Base-by-base conservation (phyloP, 75 land plant genomes). In the Ceratopteris richardii region DNA sequence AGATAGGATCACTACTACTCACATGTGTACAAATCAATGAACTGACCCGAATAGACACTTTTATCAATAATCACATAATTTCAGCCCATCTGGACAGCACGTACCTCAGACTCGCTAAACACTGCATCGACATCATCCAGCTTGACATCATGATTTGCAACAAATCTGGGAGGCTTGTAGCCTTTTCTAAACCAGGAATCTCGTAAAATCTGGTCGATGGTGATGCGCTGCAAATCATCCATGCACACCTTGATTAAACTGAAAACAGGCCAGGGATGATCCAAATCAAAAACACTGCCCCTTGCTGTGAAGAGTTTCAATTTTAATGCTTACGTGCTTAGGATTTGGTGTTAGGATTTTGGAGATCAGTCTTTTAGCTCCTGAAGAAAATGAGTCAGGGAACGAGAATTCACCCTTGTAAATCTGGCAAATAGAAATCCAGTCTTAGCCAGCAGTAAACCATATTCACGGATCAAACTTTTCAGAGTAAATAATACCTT, bases 121-220 rank as follows among this genome's bases (percentile, higher is more conserved):
- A 76, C 76, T 13, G 79, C 79, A 64, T 71, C 55, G 51, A 72
- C 50, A 62, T 77, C 79, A 29, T 66, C 79, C 13, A 72, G 51
- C 51, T 44, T 62, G 31, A 62, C 66, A 31, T 56, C 58, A 26
- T 74, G 60, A 27, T 61, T 67, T 25, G 66, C 76, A 26, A 62
- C 44, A 53, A 68, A 59, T 29, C 39, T 50, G 31, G 78, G 67
- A 17, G 77, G 78, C 47, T 64, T 64, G 44, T 78, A 74, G 7
- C 69, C 78, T 30, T 73, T 68, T 63, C 55, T 64, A 51, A 78
- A 78, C 81, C 81, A 78, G 14, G 61, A 64, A 65, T 74, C 40
- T 44, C 69, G 39, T 26, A 69, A 28, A 9, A 76, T 56, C 50
- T 80, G 62, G 9, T 65, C 54, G n/a, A 78, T 54, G 29, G 81